These are phyloP conservation scores for Posidonia australis DNA, from an alignment of 106 monocot genomes.

Conservation along the genomic window DNA sequence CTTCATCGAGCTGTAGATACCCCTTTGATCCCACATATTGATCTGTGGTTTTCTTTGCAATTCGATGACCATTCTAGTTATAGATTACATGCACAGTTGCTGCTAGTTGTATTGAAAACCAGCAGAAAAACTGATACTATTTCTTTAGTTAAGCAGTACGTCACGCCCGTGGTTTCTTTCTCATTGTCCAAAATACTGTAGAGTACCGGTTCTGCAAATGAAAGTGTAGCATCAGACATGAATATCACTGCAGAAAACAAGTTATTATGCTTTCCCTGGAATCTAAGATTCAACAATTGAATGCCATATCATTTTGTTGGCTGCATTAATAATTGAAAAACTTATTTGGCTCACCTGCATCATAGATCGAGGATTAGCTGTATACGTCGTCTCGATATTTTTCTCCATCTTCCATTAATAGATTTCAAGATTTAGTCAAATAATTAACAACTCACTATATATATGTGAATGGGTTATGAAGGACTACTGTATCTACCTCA, in stretches of 20 bases:
- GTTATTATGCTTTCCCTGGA: no score
- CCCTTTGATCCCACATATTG: no score
- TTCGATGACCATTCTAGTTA: no score
- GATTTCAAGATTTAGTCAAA: neutral
- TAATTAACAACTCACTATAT: slow-evolving; percentile 1
- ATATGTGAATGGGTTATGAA: neutral
- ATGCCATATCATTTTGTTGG: no score
- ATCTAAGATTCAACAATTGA: neutral
- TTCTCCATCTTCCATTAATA: slow-evolving; percentile 48
- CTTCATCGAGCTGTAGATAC: no score
- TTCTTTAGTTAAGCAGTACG: neutral
- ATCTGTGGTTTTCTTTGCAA: no score
- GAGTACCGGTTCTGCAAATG: slow-evolving; percentile 67
- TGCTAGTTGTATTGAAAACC: no score
- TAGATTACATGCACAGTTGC: no score
- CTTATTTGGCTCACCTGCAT: slow-evolving; percentile 66
- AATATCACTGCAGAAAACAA: neutral
- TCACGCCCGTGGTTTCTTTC: slow-evolving; percentile 17
- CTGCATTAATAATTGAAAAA: no score
- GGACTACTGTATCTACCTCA: slow-evolving; percentile 41
- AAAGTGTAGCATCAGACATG: neutral
- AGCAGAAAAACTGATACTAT: no score
- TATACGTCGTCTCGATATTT: slow-evolving; percentile 74
- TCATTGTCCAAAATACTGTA: slow-evolving; percentile 93
- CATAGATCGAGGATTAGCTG: slow-evolving; percentile 80